Conservation (phyloP, 768 basidiomycete species). For the Boletus rufocinnamomeus region DNA sequence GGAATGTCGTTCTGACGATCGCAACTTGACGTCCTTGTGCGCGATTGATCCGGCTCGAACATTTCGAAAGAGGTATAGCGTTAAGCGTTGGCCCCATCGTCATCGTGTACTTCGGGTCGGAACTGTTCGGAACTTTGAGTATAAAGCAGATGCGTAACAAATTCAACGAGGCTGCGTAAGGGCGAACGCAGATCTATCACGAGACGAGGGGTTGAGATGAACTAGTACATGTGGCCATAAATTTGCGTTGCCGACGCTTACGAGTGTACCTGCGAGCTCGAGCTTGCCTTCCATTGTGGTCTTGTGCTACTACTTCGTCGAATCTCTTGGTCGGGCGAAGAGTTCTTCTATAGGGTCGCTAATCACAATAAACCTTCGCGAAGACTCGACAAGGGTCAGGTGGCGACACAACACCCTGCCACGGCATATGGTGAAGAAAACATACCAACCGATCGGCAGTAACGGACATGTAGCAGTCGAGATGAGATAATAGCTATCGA, state of each 20-base stretch:
- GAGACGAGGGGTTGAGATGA: not conserved
- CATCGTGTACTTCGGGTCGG: too few species aligned
- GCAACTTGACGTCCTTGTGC: not conserved
- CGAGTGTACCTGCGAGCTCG: not conserved
- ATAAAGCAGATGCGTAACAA: not conserved
- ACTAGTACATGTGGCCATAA: not conserved
- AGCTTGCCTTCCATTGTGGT: not conserved
- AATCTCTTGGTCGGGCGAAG: not conserved
- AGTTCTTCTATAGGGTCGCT: not conserved
- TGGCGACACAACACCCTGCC: not conserved
- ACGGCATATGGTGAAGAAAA: conserved; percentile 8
- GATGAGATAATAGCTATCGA: conserved; percentile 19
- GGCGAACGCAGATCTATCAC: too few species aligned
- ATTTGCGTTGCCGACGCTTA: conserved; percentile 4
- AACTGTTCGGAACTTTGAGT: too few species aligned
- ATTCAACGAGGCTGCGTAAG: not conserved
- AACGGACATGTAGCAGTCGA: conserved; percentile 8
- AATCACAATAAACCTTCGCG: not conserved
- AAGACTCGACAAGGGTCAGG: not conserved
- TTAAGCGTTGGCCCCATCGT: not conserved
- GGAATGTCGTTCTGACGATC: not conserved
- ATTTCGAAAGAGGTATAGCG: not conserved
- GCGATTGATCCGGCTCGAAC: not conserved
- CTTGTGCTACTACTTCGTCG: not conserved
- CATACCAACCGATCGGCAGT: conserved; percentile 5